Conservation (phyloP, 2,329 filamentous ascomycete genomes). For the Scedosporium dehoogii region DNA sequence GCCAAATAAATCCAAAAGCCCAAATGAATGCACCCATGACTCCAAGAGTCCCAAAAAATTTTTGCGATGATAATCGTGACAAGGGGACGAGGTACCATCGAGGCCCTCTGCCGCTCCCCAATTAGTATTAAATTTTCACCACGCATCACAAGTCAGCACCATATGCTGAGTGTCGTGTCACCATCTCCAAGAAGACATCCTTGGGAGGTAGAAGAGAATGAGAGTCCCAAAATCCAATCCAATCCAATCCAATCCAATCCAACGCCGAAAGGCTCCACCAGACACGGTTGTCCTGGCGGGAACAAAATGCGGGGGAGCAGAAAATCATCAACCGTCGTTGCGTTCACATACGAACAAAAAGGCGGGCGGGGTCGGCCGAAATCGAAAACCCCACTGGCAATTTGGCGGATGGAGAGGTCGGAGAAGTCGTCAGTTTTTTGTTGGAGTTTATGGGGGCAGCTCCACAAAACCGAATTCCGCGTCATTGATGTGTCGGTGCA, state of each 20-base stretch:
- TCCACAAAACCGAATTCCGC: too few relatives aligned
- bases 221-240: background rate
- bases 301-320: background rate
- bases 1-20: background rate
- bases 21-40: background rate
- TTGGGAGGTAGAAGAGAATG: background rate
- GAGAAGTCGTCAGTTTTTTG: too few relatives aligned
- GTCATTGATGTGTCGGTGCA: too few relatives aligned
- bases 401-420: background rate
- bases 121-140: background rate
- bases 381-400: background rate
- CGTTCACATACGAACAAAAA: background rate
- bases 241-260: background rate
- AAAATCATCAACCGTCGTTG: background rate
- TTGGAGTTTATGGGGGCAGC: too few relatives aligned
- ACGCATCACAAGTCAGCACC: background rate
- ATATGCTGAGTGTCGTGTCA: background rate
- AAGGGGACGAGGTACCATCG: background rate
- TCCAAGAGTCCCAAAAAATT: background rate
- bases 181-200: background rate
- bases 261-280: background rate
- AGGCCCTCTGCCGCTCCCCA: background rate
- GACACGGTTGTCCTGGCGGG: background rate
- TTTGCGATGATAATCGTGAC: constrained; percentile 1
- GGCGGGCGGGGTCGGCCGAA: background rate